Conservation (phyloP, 1,284 basidiomycete genomes). For the Malassezia dermatis region DNA sequence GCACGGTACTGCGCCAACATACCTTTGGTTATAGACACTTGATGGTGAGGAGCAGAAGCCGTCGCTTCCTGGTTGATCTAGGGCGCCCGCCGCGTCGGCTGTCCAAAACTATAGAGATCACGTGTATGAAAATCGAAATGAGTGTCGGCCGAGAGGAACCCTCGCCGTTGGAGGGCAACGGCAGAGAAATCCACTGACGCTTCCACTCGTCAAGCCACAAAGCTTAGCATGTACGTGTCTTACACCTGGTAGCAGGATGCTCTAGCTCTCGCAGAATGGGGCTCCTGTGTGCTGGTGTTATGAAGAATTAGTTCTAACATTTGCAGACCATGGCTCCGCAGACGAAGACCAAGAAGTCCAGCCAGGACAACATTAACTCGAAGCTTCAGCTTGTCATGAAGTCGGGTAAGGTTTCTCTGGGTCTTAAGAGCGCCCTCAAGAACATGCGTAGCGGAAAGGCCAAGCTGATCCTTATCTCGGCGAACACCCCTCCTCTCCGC, state of each 20-base stretch:
- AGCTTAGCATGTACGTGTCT: constrained; percentile 10
- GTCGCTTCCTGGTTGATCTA: neutral
- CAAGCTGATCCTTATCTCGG: constrained; percentile 96
- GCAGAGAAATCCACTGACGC: neutral
- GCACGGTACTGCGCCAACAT: neutral
- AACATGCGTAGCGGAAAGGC: constrained; percentile 97
- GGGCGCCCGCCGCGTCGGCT: neutral
- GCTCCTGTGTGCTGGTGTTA: neutral
- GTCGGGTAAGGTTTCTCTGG: constrained; percentile 54
- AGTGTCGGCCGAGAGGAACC: constrained; percentile 7
- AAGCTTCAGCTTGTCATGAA: constrained; percentile 96
- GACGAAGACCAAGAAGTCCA: constrained; percentile 71
- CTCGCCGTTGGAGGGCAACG: neutral
- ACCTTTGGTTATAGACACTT: constrained; percentile 17
- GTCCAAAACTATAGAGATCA: constrained; percentile 12
- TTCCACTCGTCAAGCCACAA: constrained; percentile 13
- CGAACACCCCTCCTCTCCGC: constrained; percentile 96
- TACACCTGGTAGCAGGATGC: neutral
- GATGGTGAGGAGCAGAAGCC: constrained; percentile 17
- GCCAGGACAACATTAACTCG: constrained; percentile 78
- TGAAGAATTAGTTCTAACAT: neutral
- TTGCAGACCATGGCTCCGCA: constrained; percentile 61
- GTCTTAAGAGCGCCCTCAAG: constrained; percentile 63
- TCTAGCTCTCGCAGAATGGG: neutral
- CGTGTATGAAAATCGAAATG: constrained; percentile 5